Base-by-base conservation (phyloP, 257 asterid genomes). In the Oldenlandia corymbosa region DNA sequence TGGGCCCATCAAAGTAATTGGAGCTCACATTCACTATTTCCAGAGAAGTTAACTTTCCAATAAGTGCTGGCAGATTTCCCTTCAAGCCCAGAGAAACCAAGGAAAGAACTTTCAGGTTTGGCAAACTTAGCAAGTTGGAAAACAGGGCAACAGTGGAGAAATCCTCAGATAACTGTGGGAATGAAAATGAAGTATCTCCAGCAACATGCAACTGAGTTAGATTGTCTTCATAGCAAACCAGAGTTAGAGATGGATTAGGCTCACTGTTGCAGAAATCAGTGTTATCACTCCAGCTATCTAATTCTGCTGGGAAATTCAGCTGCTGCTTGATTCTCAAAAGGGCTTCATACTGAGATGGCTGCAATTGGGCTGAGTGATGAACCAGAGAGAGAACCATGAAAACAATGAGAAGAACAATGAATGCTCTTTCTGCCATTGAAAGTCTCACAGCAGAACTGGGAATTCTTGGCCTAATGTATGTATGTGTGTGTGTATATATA, bases 11-110 rank as follows among this genome's bases (percentile, higher is more conserved):
- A 21, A 91, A 78, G 62, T 41, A 59, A 65, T 91, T 91, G 27
- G 94, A 91, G 54, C 87, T 84, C 3, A 91, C 41, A 47, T 91
- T 83, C 24, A 91, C 65, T 49, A 91, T 88, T 66, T 91, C 98
- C n/a, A 91, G 60, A 5, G 90, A 81, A 42, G 78, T 57, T 26
- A 91, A 58, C n/a, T 47, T 71, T 9, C 83, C 88, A 71, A 88
- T 69, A 3, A 61, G 61, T 5, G 86, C 39, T 51, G 96, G 98
- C 64, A 91, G 27, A n/a, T 85, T 75, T 9, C 98, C 98, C 60
- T 72, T 69, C 26, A 91, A 67, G 34, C 94, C 96, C 54, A 91
- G 43, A 24, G 96, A 86, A 2, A 83, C 90, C 43, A 91, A 51
- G 42, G 98, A 81, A 7, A 91, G 69, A 17, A 91, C 95, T 59